Base-by-base conservation (phyloP, 441 rosid species). In the Gossypium gossypioides region DNA sequence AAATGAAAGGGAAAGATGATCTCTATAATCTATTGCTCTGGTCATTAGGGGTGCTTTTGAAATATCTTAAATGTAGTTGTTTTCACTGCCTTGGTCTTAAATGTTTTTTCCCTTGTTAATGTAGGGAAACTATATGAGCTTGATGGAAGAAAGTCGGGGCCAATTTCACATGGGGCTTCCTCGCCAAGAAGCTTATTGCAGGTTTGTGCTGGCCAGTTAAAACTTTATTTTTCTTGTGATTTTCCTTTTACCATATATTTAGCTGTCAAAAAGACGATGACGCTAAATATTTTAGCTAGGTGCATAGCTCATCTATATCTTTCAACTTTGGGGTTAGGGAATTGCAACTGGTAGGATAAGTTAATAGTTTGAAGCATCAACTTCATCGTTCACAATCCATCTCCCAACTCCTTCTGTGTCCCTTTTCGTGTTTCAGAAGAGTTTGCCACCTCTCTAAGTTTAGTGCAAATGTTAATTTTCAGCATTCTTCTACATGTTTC, bases 101-200 rank as follows among this genome's bases (percentile, higher is more conserved):
- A 13, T 8, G 6, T 57, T 44, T 56, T 15, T 10, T 46, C 65
- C 61, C 58, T 40, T 66, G 57, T 21, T 18, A 10, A 19, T 74
- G 73, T 58, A 91, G 97, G 91, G 16, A 76, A 88, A 76, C 97
- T 94, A 68, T 89, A 85, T 85, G 96, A 94, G 80, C 97, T 90
- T 74, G 96, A 94, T 78, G 97, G 98, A 79, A 90, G 96, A 69
- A 94, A 89, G 74, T 85, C 89, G 0, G 87, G 86, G 74, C 96
- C 97, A 3, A 79, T 90, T 60, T 83, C 87, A 15, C 93, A 88
- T 46, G 91, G 92, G 72, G 74, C 87, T 69, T 86, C 96, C 32
- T 85, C 92, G 40, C 89, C 87, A 48, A 81, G 85, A 79, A 85
- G 81, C 80, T 78, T 93, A 63, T 72, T 93, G 78, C 78, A 89